Conservation (phyloP, 257 asterid species). For the Solanum rostratum region DNA sequence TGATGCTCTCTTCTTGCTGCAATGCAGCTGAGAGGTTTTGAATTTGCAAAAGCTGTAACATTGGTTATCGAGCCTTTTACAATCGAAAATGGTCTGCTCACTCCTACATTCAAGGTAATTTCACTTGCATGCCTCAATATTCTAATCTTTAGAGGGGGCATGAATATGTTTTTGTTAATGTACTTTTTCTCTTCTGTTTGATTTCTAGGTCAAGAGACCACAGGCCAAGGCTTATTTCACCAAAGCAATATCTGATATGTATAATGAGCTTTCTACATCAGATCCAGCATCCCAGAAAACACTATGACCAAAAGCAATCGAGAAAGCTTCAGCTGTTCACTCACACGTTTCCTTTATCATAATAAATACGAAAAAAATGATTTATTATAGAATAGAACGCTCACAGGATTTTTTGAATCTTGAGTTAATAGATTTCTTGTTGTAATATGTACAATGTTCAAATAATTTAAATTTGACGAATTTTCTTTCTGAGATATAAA, state of each 20-base stretch:
- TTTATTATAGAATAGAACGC: neutral
- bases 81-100: constrained; percentile 67
- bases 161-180: neutral
- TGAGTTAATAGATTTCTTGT: neutral
- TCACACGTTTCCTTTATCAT: neutral
- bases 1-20: constrained; percentile 1
- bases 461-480: neutral
- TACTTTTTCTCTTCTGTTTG: neutral
- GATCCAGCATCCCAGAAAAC: constrained; percentile 32
- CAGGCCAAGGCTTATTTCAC: constrained; percentile 78
- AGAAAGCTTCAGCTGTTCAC: neutral
- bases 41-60: constrained; percentile 73
- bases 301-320: neutral
- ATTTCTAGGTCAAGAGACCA: constrained; percentile 64
- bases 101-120: constrained; percentile 90
- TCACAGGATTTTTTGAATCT: neutral
- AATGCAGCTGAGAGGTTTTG: constrained; percentile 76
- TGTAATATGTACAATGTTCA: neutral
- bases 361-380: neutral
- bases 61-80: constrained; percentile 81
- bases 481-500: neutral
- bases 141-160: neutral
- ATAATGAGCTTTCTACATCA: constrained; percentile 45
- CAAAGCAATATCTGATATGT: constrained; percentile 66
- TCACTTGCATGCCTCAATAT: neutral